A percentile compares a stretch with the other conserved stretches of the same genome.
These are phyloP conservation scores for Plasmodium falciparum DNA, from an alignment of 169 alveolate species.

Conservation along the genomic window DNA sequence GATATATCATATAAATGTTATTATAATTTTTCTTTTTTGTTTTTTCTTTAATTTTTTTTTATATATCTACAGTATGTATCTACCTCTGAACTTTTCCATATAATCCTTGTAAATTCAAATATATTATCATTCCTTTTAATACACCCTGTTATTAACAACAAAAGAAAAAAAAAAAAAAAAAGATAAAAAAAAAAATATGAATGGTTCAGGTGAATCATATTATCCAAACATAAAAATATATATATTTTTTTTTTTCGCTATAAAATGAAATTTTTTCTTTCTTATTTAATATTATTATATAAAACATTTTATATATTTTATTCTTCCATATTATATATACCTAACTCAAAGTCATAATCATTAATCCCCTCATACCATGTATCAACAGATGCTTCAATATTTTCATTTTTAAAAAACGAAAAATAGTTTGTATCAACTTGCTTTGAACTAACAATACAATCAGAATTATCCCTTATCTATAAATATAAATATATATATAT, in stretches of 20 bases:
- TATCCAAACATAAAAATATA: neutral
- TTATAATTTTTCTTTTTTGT: neutral
- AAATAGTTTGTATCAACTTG: conserved; percentile 59
- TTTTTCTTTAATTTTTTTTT: too few species aligned
- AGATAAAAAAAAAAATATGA: too few species aligned
- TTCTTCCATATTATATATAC: conserved; percentile 14
- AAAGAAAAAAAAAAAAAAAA: too few species aligned
- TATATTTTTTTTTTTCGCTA: neutral
- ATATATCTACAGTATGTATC: neutral
- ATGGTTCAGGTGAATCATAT: neutral
- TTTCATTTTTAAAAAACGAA: conserved; percentile 11
- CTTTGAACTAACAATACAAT: conserved; percentile 32
- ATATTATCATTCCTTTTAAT: conserved; percentile 31
- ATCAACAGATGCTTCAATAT: conserved; percentile 56
- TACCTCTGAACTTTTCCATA: conserved; percentile 72
- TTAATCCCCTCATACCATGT: conserved; percentile 75
- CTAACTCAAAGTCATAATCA: conserved; percentile 70
- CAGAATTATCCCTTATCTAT: conserved; percentile 25
- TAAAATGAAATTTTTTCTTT: neutral
- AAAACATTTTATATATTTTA: conserved; percentile 2
- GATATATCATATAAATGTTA: neutral
- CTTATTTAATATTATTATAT: too few species aligned
- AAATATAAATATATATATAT: neutral
- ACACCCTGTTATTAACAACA: conserved; percentile 14
- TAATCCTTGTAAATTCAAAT: conserved; percentile 49